Percentiles rank a stretch among this genome's conserved stretches.
Conservation (phyloP, 1,284 basidiomycete species). For the Cutaneotrichosporon sp. region DNA sequence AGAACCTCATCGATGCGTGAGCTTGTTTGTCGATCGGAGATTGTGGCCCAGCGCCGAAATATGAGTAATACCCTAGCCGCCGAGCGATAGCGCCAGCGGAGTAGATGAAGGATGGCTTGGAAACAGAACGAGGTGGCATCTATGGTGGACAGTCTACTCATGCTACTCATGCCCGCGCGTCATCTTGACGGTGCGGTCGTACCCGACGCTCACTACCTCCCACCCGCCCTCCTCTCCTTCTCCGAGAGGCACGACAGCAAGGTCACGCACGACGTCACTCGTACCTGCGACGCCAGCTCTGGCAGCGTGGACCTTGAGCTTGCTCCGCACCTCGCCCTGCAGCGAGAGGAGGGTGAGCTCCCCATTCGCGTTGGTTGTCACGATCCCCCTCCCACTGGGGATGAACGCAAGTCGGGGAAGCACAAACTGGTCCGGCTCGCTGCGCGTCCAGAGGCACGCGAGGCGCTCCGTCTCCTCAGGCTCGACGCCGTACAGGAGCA, state of each 20-base stretch:
- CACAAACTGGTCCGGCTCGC: slow-evolving; percentile 50
- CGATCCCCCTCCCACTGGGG: slow-evolving; percentile 46
- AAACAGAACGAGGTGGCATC: neutral
- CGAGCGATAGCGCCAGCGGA: neutral
- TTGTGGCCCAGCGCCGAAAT: neutral
- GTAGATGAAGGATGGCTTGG: slow-evolving; percentile 4
- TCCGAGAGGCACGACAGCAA: slow-evolving; percentile 9
- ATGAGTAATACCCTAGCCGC: neutral
- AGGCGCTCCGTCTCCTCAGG: slow-evolving; percentile 41
- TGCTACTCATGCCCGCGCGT: slow-evolving; percentile 21
- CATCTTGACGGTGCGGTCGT: slow-evolving; percentile 45
- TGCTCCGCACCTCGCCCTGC: slow-evolving; percentile 38
- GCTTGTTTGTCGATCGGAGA: neutral
- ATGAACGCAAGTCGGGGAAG: slow-evolving; percentile 52
- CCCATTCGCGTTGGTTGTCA: slow-evolving; percentile 47
- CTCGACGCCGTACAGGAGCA: slow-evolving; percentile 33
- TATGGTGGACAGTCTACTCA: neutral
- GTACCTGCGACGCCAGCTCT: slow-evolving; percentile 29
- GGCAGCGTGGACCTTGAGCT: slow-evolving; percentile 45
- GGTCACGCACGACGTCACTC: slow-evolving; percentile 47
- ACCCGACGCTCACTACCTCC: slow-evolving; percentile 51
- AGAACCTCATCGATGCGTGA: slow-evolving; percentile 24
- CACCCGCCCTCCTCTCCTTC: slow-evolving; percentile 22
- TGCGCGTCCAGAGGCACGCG: slow-evolving; percentile 48
- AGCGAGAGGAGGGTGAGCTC: slow-evolving; percentile 45